Conservation (phyloP, 2,329 filamentous ascomycete genomes). For the Zasmidium citrigriseum region DNA sequence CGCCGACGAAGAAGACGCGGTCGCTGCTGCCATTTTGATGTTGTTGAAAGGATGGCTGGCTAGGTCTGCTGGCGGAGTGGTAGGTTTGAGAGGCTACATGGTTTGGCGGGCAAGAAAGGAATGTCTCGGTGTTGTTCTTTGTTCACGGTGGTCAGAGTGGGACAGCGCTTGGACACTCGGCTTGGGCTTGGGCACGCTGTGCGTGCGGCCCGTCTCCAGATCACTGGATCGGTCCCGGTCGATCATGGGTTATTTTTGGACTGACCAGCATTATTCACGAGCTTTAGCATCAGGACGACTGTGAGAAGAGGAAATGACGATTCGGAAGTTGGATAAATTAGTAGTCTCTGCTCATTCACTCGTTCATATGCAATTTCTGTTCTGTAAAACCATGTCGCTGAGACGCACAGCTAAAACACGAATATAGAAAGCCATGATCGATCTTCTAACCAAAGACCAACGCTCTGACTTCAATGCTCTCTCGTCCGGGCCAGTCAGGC, state of each 20-base stretch:
- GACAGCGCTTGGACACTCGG: background rate
- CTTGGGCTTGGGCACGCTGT: background rate
- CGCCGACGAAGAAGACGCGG: constrained; percentile 3
- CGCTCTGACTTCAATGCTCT: constrained; percentile 88
- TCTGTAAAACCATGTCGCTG: no score
- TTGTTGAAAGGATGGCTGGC: background rate
- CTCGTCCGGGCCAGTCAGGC: constrained; percentile 63
- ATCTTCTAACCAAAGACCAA: constrained; percentile 70
- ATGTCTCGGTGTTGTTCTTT: background rate
- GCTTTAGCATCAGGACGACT: background rate
- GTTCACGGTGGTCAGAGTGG: background rate
- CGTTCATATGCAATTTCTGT: background rate
- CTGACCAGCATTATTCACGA: background rate
- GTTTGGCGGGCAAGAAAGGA: background rate
- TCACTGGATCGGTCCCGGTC: background rate
- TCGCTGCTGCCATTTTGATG: constrained; percentile 25
- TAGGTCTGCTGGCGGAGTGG: background rate
- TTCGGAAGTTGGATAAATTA: no score
- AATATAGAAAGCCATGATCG: background rate
- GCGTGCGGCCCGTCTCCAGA: background rate
- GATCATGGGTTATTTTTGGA: background rate
- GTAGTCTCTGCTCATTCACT: no score
- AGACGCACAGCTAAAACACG: no score
- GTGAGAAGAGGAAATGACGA: no score
- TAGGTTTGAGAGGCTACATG: background rate